Conservation (phyloP, 2,329 filamentous ascomycete species). For the Lizonia empirigonia region DNA sequence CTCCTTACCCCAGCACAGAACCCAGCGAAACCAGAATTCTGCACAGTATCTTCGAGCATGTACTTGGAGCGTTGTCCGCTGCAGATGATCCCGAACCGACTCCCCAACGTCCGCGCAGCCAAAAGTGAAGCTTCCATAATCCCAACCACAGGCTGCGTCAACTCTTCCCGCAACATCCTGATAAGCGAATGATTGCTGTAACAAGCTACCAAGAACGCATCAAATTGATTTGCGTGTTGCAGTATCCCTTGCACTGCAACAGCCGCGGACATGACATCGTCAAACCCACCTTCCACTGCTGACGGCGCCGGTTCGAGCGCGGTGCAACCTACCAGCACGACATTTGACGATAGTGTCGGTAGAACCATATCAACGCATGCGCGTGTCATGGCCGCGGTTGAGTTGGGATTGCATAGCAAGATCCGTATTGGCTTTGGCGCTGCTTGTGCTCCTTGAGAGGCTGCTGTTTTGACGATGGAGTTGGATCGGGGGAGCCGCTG, state of each 20-base stretch:
- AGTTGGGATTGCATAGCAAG: conserved; percentile 58
- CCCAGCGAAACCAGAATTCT: conserved; percentile 50
- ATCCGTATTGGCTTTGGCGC: conserved; percentile 43
- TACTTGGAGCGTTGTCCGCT: conserved; percentile 50
- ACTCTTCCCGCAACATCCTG: conserved; percentile 54
- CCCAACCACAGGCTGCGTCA: conserved; percentile 53
- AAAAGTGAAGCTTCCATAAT: conserved; percentile 61
- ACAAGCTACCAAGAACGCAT: conserved; percentile 58
- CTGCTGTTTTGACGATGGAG: conserved; percentile 7
- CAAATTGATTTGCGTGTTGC: conserved; percentile 51
- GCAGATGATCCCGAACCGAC: conserved; percentile 54
- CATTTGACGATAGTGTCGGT: conserved; percentile 54
- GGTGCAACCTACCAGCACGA: conserved; percentile 58
- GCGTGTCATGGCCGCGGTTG: conserved; percentile 55
- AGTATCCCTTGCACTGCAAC: conserved; percentile 55
- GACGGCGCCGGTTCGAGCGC: conserved; percentile 56
- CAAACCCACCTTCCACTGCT: conserved; percentile 58
- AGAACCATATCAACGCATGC: conserved; percentile 54
- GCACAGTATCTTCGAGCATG: conserved; percentile 50
- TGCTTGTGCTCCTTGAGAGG: conserved; percentile 10
- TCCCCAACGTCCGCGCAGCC: conserved; percentile 56
- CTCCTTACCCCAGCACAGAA: conserved; percentile 53
- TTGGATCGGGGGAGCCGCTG: conserved; percentile 9
- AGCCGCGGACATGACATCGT: conserved; percentile 58
- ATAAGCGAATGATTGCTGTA: conserved; percentile 57